Conservation (phyloP, 768 basidiomycete genomes). For the Gloeopeniophorella convolvens region DNA sequence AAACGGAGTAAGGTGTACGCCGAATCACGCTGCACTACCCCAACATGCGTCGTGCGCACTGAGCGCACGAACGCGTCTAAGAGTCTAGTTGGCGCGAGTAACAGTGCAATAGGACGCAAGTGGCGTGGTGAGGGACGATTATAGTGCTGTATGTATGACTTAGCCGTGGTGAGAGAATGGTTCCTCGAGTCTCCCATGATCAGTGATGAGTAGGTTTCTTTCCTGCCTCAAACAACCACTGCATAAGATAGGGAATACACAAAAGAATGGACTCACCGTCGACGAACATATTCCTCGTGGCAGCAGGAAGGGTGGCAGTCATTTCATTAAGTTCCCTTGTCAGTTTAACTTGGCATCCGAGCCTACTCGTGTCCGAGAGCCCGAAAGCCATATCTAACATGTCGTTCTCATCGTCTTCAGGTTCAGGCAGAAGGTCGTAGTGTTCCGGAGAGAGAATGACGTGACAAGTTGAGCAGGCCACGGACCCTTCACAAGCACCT, state of each 20-base stretch:
- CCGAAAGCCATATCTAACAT: slow-evolving; percentile 99
- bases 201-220: slow-evolving; percentile 48
- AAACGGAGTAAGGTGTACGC: no score
- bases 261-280: slow-evolving; percentile 51
- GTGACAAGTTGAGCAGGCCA: slow-evolving; percentile 98
- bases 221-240: slow-evolving; percentile 26
- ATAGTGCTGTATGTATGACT: no score
- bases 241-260: not conserved
- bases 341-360: slow-evolving; percentile 75
- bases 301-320: slow-evolving; percentile 76
- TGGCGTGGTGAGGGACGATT: no score
- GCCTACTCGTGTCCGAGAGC: slow-evolving; percentile 83
- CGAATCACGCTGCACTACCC: no score
- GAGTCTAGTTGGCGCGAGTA: no score
- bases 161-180: no score
- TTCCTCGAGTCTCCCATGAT: no score
- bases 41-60: no score
- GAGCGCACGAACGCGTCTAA: no score
- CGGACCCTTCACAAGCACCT: slow-evolving; percentile 96
- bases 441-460: slow-evolving; percentile 76
- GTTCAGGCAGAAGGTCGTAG: slow-evolving; percentile 86
- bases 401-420: slow-evolving; percentile 96
- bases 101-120: no score
- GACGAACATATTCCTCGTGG: slow-evolving; percentile 96
- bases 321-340: slow-evolving; percentile 82